Evolutionary conservation across 1,284 basidiomycete genomes (phyloP), one percentile per base, ranked within the genome.

Genomic region (Pisolithus thermaeus): DNA sequence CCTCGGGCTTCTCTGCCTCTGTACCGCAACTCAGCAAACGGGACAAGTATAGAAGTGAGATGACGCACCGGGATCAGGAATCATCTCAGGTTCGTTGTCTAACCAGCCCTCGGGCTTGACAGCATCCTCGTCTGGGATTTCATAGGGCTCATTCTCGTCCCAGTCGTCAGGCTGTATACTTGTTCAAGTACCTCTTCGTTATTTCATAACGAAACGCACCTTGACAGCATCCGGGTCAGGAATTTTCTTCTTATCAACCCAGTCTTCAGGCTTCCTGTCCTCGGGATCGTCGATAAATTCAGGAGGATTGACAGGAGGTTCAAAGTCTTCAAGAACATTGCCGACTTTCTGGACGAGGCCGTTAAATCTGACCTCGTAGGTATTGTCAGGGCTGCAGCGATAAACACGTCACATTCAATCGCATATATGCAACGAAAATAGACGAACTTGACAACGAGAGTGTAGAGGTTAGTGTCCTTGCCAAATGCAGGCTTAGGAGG

Each of bases 1-100:
- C 97, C 69, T 98, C 96, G 28, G 97, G 97, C 80, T 98, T 98
- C 74, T 87, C 83, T 44, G 93, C 88, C 60, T 94, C 90, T 81
- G 35, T 2, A 53, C 7, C 32, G 3, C 22, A 8, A 18, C 14
- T 66, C 9, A 63, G 25, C 20, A n/a, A 11, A 47, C 35, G 30
- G 32, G 44, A 46, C 20, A 28, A 35, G 20, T n/a, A 1, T 4
- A 8, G 16, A 27, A n/a, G 18, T 18, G 6, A 37, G 35, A 18
- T 14, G 50, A 56, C 71, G 61, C 58, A 80, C 84, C 85, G 58
- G 97, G 95, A 70, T 99, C 97, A 47, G 93, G 83, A 59, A 98
- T 82, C 48, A 72, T 78, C 53, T 81, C 71, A 3, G 88, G 83
- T 69, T 98, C 95, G 56, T 97, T 76, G 59, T 92, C 92, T 58